Percentiles rank a stretch among this genome's conserved stretches.
Evolutionary conservation across 2,329 filamentous ascomycete species (phyloP).

Genomic region (Xylaria sp.): DNA sequence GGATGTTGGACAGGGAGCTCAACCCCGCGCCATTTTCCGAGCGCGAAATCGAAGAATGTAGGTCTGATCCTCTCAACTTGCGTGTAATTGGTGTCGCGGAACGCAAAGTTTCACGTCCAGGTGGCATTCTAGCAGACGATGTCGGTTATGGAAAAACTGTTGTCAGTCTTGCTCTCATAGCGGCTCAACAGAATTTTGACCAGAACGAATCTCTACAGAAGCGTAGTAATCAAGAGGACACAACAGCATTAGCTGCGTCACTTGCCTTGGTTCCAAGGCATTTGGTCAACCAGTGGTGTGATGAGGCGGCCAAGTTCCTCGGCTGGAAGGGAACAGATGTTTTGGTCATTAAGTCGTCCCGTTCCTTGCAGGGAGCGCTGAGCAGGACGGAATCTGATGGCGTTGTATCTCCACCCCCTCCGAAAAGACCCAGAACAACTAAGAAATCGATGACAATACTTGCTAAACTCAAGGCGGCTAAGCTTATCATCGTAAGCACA

Average conservation of each 20-base stretch:
- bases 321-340: slow-evolving; percentile 38
- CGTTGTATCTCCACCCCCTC: not conserved
- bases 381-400: not conserved
- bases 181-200: slow-evolving; percentile 43
- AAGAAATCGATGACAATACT: slow-evolving; percentile 7
- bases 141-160: slow-evolving; percentile 59
- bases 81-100: slow-evolving; percentile 49
- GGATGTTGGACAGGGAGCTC: slow-evolving; percentile 48
- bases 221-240: slow-evolving; percentile 29
- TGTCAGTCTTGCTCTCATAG: slow-evolving; percentile 52
- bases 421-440: slow-evolving; percentile 15
- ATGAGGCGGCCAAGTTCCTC: slow-evolving; percentile 51
- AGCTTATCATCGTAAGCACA: slow-evolving; percentile 53
- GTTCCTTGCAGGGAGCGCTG: slow-evolving; percentile 22
- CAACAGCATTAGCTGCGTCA: slow-evolving; percentile 50
- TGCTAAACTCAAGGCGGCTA: slow-evolving; percentile 44
- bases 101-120: slow-evolving; percentile 43
- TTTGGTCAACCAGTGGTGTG: slow-evolving; percentile 54
- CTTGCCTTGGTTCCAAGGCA: slow-evolving; percentile 55
- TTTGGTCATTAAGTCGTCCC: slow-evolving; percentile 42
- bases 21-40: slow-evolving; percentile 47
- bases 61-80: slow-evolving; percentile 48
- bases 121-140: slow-evolving; percentile 56
- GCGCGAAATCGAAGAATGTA: slow-evolving; percentile 53
- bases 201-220: slow-evolving; percentile 32